These are phyloP conservation scores for Geotrichum europaeum DNA, from an alignment of 1,139 yeast genomes.

Conservation along the genomic window DNA sequence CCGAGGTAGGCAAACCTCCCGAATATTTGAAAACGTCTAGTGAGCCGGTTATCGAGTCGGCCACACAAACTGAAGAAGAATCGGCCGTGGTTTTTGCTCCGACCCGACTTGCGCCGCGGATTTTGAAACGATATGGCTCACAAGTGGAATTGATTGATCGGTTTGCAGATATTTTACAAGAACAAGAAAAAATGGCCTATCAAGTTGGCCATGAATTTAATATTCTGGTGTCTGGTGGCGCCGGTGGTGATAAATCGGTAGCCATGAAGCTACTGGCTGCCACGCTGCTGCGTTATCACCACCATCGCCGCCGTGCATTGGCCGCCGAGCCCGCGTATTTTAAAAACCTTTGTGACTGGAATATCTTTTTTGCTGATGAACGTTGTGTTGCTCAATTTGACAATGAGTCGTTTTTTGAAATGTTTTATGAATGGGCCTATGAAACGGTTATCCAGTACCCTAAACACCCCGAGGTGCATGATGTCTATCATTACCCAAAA, in stretches of 20 bases:
- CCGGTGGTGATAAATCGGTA: neutral
- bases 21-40: too few species aligned
- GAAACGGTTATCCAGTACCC: neutral
- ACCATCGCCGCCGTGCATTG: neutral
- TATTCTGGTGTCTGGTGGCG: neutral
- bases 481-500: neutral
- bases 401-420: neutral
- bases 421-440: neutral
- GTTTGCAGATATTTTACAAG: neutral
- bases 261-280: neutral
- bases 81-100: neutral
- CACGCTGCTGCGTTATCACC: neutral
- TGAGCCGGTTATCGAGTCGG: neutral
- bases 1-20: neutral
- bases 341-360: neutral
- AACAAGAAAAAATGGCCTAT: neutral
- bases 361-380: neutral
- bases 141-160: neutral
- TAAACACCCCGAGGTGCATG: neutral
- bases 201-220: neutral
- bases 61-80: neutral
- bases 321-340: neutral
- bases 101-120: neutral
- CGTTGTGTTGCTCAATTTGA: neutral
- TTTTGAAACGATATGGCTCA: neutral